A percentile compares a stretch with the other conserved stretches of the same genome.
Evolutionary conservation across 257 asterid genomes (phyloP).

Genomic region (Solanum clarkiae): DNA sequence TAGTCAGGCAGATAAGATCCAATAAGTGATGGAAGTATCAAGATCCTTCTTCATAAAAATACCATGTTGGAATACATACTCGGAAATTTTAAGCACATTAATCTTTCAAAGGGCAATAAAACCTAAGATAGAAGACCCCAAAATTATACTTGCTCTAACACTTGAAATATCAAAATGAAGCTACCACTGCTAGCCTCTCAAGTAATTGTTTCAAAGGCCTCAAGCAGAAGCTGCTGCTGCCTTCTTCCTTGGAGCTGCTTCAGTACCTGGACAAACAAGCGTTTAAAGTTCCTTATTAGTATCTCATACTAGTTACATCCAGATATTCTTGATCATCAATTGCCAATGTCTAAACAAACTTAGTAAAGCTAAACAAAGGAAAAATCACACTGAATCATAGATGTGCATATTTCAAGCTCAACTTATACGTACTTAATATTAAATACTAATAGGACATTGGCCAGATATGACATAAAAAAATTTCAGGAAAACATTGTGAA

Average conservation of each 20-base stretch:
- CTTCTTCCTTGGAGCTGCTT: constrained; percentile 81
- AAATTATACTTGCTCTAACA: neutral
- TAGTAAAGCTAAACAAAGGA: neutral
- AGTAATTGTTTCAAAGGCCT: neutral
- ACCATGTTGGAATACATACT: neutral
- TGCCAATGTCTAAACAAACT: neutral
- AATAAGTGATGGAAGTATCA: neutral
- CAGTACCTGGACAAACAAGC: constrained; percentile 22
- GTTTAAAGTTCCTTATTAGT: neutral
- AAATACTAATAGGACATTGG: neutral
- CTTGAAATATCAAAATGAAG: constrained; percentile 3
- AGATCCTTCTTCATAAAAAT: neutral
- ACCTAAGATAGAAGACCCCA: neutral
- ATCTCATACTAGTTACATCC: neutral
- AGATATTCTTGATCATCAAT: neutral
- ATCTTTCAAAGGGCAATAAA: neutral
- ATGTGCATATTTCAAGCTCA: neutral
- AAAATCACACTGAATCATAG: neutral
- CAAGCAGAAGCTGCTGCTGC: constrained; percentile 46
- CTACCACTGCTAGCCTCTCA: constrained; percentile 4
- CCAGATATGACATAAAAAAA: neutral
- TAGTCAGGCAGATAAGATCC: neutral
- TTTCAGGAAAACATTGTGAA: neutral
- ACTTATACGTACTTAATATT: neutral
- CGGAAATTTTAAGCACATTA: neutral